Base-by-base conservation (phyloP, 1,284 basidiomycete genomes). In the Neotropicomus parvogracilis region DNA sequence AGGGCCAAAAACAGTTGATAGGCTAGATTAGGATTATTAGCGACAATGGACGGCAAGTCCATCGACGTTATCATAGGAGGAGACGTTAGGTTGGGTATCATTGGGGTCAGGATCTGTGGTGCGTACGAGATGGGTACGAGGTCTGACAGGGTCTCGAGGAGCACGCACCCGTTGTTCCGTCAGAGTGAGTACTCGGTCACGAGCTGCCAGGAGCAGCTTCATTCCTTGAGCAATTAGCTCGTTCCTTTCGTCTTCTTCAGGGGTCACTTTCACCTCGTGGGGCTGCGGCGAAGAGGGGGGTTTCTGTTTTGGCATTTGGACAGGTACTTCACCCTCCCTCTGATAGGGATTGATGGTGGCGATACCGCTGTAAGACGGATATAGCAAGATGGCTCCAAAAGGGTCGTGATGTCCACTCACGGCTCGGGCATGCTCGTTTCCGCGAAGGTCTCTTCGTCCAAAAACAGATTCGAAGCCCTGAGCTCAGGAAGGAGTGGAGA, bases 401-500 rank as follows among this genome's bases (percentile, higher is more conserved):
- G 9, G 29, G 36, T 32, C 24, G 40, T 27, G 41, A 45, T 40
- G 31, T 50, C 34, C 38, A 57, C 59, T 46, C 46, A 67, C 60
- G 54, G 54, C 31, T 64, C 75, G 44, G 54, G 72, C 65, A 74
- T 57, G 54, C 73, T 70, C 59, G 68, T 68, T 58, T 74, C 74
- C 63, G 67, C 69, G 65, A 75, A 77, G 60, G 66, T 60, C 58
- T 80, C 76, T 52, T 82, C 80, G 50, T 85, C 81, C 57, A 86
- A 70, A 59, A 72, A 69, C 62, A 88, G 69, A 69, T 86, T 81
- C 56, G 74, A 73, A 27, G 85, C 79, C 69, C 83, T 75, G 56
- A 87, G 73, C 68, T 85, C 81, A 47, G 83, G 77, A 27, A 85
- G 84, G 44, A 88, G 70, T 13, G 83, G 79, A 17, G 82, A 84